Base-by-base conservation (phyloP, 345 rosid genomes). In the Noccaea caerulescens region DNA sequence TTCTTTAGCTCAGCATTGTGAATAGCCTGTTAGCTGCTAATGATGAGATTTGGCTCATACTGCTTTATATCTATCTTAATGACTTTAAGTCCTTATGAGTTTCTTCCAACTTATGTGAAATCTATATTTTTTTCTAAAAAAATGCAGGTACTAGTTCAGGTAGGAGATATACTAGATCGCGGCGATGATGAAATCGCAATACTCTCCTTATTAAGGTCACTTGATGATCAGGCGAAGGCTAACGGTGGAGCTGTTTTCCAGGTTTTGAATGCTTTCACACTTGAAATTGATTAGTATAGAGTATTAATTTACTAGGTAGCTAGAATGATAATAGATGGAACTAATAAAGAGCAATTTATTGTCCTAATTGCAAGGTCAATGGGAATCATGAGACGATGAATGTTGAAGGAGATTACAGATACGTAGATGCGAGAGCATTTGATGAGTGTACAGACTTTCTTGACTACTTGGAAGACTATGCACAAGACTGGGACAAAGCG, bases 341-440 rank as follows among this genome's bases (percentile, higher is more conserved):
- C 49, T 72, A 55, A 63, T 57, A 33, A 32, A 43, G 18, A 23
- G 65, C 14, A 72, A 46, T 6, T 4, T 0, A n/a, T 18, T 49
- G 23, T 66, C 4, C 13, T 1, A 42, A 20, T 9, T 34, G 36
- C 1, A 36, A 76, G 97, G 82, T 93, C 42, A 91, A 88, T 72
- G 98, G 98, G 71, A 93, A 93, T 72, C 97, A 93, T 25, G 97
- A 91, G 84, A 90, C 94, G 5, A 88, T 91, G 88, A 93, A 87
- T 69, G 91, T 93, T 58, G 98, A 88, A 84, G 94, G 94, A 32
- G 97, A 91, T 76, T 93, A 77, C 81, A 82, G 97, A 82, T 93
- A 85, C 58, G 97, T 84, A 42, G 97, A 87, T 34, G 59, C 86
- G 0, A 84, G 87, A 30, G 97, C 80, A 37, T 93, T 84, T 79